These are phyloP conservation scores for Hanseniaspora guilliermondii DNA, from an alignment of 805 yeast species.

Conservation along the genomic window DNA sequence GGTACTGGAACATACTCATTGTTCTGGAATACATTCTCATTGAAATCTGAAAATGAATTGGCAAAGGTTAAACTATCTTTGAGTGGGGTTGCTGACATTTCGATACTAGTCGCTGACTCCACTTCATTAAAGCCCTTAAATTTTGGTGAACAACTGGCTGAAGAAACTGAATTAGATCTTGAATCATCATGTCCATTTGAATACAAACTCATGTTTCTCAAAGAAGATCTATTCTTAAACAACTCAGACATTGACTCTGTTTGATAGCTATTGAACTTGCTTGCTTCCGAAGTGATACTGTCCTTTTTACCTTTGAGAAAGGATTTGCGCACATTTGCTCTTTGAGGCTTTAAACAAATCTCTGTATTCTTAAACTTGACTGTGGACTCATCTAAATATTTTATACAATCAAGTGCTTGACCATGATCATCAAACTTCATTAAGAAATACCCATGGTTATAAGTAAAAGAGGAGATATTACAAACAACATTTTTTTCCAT, in stretches of 20 bases:
- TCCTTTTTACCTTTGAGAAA: neutral
- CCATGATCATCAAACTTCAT: neutral
- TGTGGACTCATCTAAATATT: neutral
- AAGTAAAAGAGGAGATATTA: neutral
- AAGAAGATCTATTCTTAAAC: neutral
- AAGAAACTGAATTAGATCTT: neutral
- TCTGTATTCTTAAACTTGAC: neutral
- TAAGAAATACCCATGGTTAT: neutral
- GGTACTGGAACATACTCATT: neutral
- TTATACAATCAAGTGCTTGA: conserved; percentile 1
- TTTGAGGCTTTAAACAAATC: neutral
- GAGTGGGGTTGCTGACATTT: neutral
- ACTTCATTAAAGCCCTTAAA: neutral
- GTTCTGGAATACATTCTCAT: neutral
- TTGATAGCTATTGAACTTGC: neutral
- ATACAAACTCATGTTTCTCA: neutral
- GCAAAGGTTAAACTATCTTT: neutral
- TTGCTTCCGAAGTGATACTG: neutral
- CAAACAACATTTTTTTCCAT: neutral
- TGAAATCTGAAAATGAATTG: neutral
- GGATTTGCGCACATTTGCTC: neutral
- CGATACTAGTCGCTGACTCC: neutral
- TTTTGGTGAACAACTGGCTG: neutral
- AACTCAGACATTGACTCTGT: neutral
- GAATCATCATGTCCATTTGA: neutral